Percentiles rank a stretch among this genome's conserved stretches.
These are phyloP conservation scores for Pyrenophora teres DNA, from an alignment of 2,329 filamentous ascomycete species.

Conservation along the genomic window DNA sequence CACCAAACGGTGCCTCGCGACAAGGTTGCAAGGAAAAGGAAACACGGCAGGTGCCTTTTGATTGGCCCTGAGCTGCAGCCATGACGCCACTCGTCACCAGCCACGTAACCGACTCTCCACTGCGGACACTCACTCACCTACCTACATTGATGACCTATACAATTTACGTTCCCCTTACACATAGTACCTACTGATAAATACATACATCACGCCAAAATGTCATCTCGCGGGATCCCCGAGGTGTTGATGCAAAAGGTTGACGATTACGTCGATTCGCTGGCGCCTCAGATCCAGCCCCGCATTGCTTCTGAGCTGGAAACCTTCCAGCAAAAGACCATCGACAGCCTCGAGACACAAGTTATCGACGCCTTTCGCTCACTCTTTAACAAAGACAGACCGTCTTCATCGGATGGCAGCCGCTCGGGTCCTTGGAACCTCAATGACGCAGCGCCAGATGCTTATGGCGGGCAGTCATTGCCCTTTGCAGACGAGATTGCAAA, in stretches of 20 bases:
- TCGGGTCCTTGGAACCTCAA: slow-evolving; percentile 30
- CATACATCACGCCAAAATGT: slow-evolving; percentile 12
- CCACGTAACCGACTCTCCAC: slow-evolving; percentile 3
- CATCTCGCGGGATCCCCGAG: slow-evolving; percentile 28
- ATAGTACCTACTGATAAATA: neutral
- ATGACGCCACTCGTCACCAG: slow-evolving; percentile 5
- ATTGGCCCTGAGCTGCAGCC: neutral
- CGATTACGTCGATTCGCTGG: slow-evolving; percentile 38
- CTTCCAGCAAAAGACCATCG: slow-evolving; percentile 40
- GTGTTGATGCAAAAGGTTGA: slow-evolving; percentile 36
- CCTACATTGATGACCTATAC: neutral
- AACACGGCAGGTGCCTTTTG: neutral
- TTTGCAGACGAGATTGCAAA: slow-evolving; percentile 39
- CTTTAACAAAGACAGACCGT: slow-evolving; percentile 28
- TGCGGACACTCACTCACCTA: neutral
- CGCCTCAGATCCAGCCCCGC: slow-evolving; percentile 40
- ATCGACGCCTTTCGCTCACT: slow-evolving; percentile 37
- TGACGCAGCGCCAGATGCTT: slow-evolving; percentile 34
- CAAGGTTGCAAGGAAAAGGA: neutral
- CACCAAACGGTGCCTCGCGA: neutral
- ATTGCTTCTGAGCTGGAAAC: slow-evolving; percentile 36
- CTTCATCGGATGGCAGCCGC: slow-evolving; percentile 21
- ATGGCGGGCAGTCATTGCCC: slow-evolving; percentile 35
- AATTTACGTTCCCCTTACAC: neutral
- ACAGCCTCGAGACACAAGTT: slow-evolving; percentile 37